A percentile compares a stretch with the other conserved stretches of the same genome.
Evolutionary conservation across 2,329 filamentous ascomycete species (phyloP).

Genomic region (Cladorrhinum sp.): DNA sequence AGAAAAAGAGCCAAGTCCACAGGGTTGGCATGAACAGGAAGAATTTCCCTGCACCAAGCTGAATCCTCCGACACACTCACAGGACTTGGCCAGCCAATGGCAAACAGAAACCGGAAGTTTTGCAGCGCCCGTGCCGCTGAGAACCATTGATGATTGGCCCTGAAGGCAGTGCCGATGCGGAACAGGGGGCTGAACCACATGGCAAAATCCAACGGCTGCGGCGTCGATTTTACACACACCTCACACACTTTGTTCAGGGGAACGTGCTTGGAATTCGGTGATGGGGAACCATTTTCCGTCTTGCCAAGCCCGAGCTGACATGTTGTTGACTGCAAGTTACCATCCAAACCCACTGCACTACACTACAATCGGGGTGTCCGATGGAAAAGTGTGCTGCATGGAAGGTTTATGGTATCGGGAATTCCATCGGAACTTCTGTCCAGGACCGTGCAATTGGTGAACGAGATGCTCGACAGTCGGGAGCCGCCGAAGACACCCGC

Average conservation of each 20-base stretch:
- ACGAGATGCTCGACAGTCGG: no score
- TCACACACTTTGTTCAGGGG: no score
- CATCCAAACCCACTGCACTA: no score
- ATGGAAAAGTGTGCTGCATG: not conserved
- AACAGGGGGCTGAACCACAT: not conserved
- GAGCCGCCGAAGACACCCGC: no score
- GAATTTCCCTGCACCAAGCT: not conserved
- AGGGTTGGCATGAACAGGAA: not conserved
- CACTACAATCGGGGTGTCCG: not conserved
- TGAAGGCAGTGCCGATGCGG: not conserved
- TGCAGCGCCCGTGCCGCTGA: conserved; percentile 2
- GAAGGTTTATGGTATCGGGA: not conserved
- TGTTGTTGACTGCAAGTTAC: not conserved
- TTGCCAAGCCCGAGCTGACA: not conserved
- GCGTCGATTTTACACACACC: no score
- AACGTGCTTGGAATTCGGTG: no score
- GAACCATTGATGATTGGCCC: not conserved
- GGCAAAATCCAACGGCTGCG: not conserved
- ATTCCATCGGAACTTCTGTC: not conserved
- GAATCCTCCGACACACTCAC: not conserved
- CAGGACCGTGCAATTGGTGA: no score
- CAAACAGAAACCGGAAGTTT: not conserved
- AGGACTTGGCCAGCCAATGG: not conserved
- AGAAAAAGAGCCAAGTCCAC: not conserved
- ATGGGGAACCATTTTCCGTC: not conserved